Evolutionary conservation across 768 basidiomycete genomes (phyloP), one percentile per base, ranked within the genome.

Genomic region (Termitomyces sp.): DNA sequence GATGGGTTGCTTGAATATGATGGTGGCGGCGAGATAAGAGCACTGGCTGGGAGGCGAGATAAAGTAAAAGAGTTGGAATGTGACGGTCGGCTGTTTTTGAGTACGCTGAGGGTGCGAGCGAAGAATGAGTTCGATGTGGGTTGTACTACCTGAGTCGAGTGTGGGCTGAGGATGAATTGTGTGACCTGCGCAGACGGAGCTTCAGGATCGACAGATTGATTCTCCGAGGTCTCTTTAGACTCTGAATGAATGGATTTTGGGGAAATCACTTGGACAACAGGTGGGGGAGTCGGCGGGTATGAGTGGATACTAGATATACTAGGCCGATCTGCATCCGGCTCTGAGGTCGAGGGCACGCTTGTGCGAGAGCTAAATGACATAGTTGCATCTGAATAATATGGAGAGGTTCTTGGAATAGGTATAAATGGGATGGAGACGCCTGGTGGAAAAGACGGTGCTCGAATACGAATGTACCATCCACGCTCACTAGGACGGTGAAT

Each of bases 381-480:
- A 4, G 81, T 74, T 4, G 77, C 83, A 6, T 83, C 77, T 7
- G 70, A 68, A 57, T 81, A 77, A 56, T 78, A 70, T 0, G 75
- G 74, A 0, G 80, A 77, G 26, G 69, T 67, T 24, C 68, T 71
- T 3, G 79, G 69, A 0, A 84, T 70, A 9, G 84, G 82, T 22
- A 74, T 69, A 8, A 85, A 64, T 1, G 82, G 76, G 28, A 85
- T 85, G 58, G 75, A 82, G 11, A 77, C 74, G 3, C 79, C 76
- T 12, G 81, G 84, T 0, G 88, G 85, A 59, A 90, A 91, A 4
- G 75, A 62, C 0, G 90, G 90, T 2, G 87, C 73, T 35, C 87
- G 80, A 24, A 93, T 71, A 41, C 86, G 86, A 56, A 93, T 83
- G 68, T 92, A 93, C 90, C 90, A 93, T 44, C 90, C 90, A 28